phyloP scores from a whole-genome alignment of 495 filamentous ascomycete genomes.

The Podospora pseudoanserina region DNA sequence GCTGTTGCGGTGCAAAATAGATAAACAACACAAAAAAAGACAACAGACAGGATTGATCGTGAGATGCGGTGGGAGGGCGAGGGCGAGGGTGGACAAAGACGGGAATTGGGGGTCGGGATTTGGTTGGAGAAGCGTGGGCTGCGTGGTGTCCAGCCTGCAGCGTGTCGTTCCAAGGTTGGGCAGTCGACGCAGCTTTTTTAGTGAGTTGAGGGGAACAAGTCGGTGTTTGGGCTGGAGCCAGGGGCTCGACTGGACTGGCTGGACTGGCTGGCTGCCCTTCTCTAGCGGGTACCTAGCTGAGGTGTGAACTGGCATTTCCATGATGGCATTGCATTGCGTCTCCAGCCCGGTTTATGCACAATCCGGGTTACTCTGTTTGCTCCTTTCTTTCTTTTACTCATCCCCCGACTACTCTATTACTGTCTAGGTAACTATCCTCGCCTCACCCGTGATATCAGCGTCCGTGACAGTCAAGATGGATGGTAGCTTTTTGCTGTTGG shows the following conservation, averaged over 20 bases:
- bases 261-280: not conserved
- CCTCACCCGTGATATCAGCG: not conserved
- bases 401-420: not conserved
- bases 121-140: conserved; percentile 15
- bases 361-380: not conserved
- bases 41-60: not conserved
- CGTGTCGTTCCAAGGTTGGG: conserved; percentile 31
- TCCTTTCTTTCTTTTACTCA: not conserved
- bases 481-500: not conserved
- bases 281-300: not conserved
- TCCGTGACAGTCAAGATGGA: not conserved
- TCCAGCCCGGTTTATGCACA: not conserved
- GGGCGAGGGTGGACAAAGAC: conserved; percentile 17
- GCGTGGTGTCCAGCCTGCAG: conserved; percentile 14
- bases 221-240: conserved; percentile 18
- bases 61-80: conserved; percentile 4
- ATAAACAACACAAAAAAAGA: not conserved
- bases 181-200: conserved; percentile 18
- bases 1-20: conserved; percentile 7
- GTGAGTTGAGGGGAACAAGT: conserved; percentile 16
- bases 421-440: not conserved
- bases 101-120: conserved; percentile 21
- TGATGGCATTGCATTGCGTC: not conserved
- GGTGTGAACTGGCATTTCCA: not conserved
- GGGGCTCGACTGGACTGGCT: not conserved